Evolutionary conservation across 2,329 filamentous ascomycete species (phyloP), one percentile per base, ranked within the genome.

Genomic region (Fusarium xylarioides): DNA sequence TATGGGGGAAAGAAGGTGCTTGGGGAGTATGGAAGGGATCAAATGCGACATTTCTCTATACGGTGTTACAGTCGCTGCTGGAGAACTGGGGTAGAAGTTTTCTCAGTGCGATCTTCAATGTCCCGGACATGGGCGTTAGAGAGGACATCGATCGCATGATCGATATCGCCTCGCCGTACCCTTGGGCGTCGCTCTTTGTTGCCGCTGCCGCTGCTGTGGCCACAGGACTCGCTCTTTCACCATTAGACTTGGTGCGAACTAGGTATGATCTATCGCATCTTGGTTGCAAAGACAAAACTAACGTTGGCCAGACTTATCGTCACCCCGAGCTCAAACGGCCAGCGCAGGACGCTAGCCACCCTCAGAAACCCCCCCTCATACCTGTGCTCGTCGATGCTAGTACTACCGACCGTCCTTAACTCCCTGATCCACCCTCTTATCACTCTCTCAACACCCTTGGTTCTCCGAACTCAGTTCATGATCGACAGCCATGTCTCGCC

Each of bases 11-110:
- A 75, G 95, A 97, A 80, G 94, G 95, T 40, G 92, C 92, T 1
- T 95, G 95, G 87, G 96, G 96, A 9, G 91, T 98, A 10, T 99
- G 95, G 95, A 98, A 98, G 81, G 91, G 92, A 14, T 94, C 95
- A 42, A 98, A 98, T 80, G 91, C 93, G 19, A 97, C 95, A 3
- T 99, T 98, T 79, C 86, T 98, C 55, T 97, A 98, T 83, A 93
- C 91, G 1, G 90, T 98, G 52, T 87, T 98, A 23, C 90, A 95
- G 70, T 94, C 94, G 16, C 92, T 97, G 12, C 85, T 97, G 35
- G 96, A 98, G 81, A 95, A 94, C 76, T 99, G 97, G 91, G 93
- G 95, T 15, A 90, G 95, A 77, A 96, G 94, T 77, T 88, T 98
- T 58, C 87, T 98, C n/a, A 94, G 94, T 49, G 95, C 96, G 3